These are phyloP conservation scores for Talaromyces sp. DNA, from an alignment of 2,329 filamentous ascomycete species.

Conservation along the genomic window DNA sequence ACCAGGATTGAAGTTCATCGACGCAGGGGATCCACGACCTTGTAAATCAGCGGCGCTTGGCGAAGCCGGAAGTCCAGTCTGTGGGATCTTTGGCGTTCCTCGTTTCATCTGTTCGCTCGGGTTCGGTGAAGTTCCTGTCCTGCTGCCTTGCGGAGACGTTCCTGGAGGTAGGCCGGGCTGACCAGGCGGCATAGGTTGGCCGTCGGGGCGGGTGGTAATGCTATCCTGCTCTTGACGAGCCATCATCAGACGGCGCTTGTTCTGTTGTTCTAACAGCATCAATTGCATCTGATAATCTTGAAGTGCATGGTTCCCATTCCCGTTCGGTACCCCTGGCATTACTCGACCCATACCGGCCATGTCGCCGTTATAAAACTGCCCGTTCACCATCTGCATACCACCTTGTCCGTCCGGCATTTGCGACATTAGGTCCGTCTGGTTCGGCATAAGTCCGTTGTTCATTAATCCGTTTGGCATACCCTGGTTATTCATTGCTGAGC, in stretches of 20 bases:
- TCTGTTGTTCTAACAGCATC: slow-evolving; percentile 64
- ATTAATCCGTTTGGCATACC: slow-evolving; percentile 68
- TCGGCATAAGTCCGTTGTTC: slow-evolving; percentile 60
- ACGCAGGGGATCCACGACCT: slow-evolving; percentile 56
- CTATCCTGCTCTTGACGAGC: slow-evolving; percentile 62
- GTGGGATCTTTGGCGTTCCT: slow-evolving; percentile 56
- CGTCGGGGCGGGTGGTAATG: slow-evolving; percentile 47
- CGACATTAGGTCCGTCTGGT: slow-evolving; percentile 76
- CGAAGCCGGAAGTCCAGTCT: slow-evolving; percentile 52
- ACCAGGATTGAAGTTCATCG: slow-evolving; percentile 52
- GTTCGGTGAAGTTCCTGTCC: slow-evolving; percentile 56
- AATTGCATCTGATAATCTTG: slow-evolving; percentile 68
- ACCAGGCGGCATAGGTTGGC: slow-evolving; percentile 42
- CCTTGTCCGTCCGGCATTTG: slow-evolving; percentile 60
- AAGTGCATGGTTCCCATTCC: slow-evolving; percentile 55
- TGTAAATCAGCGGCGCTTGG: slow-evolving; percentile 56
- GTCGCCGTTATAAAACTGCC: slow-evolving; percentile 57
- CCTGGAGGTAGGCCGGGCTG: slow-evolving; percentile 46
- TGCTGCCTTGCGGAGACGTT: slow-evolving; percentile 55
- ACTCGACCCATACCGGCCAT: slow-evolving; percentile 43
- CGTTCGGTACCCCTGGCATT: slow-evolving; percentile 33
- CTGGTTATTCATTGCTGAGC: slow-evolving; percentile 73
- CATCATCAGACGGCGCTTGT: slow-evolving; percentile 63
- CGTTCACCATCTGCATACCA: slow-evolving; percentile 37
- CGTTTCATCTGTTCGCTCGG: slow-evolving; percentile 59